Base-by-base conservation (phyloP, 495 filamentous ascomycete genomes). In the Delitschia confertaspora region DNA sequence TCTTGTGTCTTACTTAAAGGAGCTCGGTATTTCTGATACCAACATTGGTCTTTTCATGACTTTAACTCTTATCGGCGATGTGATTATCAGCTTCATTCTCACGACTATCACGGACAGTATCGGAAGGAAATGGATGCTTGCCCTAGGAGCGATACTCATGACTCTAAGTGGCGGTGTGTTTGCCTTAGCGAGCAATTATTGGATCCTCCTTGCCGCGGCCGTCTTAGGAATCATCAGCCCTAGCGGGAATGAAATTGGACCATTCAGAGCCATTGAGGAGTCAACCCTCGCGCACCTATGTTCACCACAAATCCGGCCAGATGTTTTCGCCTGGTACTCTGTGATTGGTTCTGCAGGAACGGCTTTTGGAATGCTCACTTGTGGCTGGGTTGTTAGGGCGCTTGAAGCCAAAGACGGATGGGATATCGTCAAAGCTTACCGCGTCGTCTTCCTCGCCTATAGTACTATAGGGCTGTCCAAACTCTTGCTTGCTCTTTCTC, bases 21-120 rank as follows among this genome's bases (percentile, higher is more conserved):
- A 74, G 4, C 62, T 91, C 16, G 69, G 67, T 8, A 74, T 80
- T 49, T 71, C 82, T 0, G 77, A 85, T 53, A 69, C 75, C n/a
- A 68, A 68, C n/a, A 88, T 83, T 31, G 87, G 87, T 11, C 68
- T 88, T 3, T 91, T 93, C 61, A 93, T 93, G 85, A 87, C 83
- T 3, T 63, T 89, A 34, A 94, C 87, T 0, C 64, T 93, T 39
- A 63, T 83, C 13, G 86, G 87, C 20, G 87, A 94, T 66, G 80
- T 84, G 1, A 49, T 78, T 19, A 80, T 93, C 43, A 85, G 83
- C 38, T 77, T 87, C 14, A 54, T 81, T 18, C 69, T 94, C 18
- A 87, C 86, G 0, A 63, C 86, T 2, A 75, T 82, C 42, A 85
- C 85, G 2, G 85, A 93, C 66, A 61, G 69, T 1, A 60, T 88